A percentile compares a stretch with the other conserved stretches of the same genome.
phyloP scores from a whole-genome alignment of 495 filamentous ascomycete genomes.

The Talaromyces trachyspermus region DNA sequence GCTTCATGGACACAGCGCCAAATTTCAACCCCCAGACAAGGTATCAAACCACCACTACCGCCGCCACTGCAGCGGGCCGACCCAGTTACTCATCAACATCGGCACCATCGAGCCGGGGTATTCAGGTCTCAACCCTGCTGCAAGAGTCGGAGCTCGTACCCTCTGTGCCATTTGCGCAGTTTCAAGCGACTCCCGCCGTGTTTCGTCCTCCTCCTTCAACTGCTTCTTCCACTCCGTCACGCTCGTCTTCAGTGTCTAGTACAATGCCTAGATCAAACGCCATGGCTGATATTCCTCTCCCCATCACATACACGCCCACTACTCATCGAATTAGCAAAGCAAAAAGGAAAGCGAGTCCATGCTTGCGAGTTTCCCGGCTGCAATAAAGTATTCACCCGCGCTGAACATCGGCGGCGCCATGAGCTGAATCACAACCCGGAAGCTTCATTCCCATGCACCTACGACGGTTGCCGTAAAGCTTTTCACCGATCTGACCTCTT shows the following conservation, averaged over 20 bases:
- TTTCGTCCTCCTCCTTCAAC: neutral
- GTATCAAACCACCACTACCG: neutral
- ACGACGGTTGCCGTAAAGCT: constrained; percentile 62
- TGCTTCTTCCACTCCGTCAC: neutral
- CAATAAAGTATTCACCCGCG: constrained; percentile 73
- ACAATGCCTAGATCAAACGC: constrained; percentile 22
- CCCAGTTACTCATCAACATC: neutral
- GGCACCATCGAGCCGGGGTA: neutral
- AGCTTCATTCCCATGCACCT: constrained; percentile 58
- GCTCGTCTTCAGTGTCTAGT: neutral
- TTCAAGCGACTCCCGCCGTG: too few relatives aligned
- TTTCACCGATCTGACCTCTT: constrained; percentile 79
- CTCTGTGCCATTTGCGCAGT: too few relatives aligned
- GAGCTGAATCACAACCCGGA: constrained; percentile 75
- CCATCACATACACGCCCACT: constrained; percentile 56
- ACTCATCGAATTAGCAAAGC: constrained; percentile 72
- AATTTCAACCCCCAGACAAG: neutral
- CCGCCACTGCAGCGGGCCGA: neutral
- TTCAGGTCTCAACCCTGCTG: neutral
- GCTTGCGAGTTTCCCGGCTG: constrained; percentile 57
- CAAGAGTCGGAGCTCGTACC: neutral
- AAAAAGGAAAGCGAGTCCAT: constrained; percentile 75
- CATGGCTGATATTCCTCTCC: constrained; percentile 24
- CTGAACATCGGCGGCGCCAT: constrained; percentile 82
- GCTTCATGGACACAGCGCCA: neutral